A percentile compares a stretch with the other conserved stretches of the same genome.
Evolutionary conservation across 2,329 filamentous ascomycete species (phyloP).

Genomic region (Bertia moriformis): DNA sequence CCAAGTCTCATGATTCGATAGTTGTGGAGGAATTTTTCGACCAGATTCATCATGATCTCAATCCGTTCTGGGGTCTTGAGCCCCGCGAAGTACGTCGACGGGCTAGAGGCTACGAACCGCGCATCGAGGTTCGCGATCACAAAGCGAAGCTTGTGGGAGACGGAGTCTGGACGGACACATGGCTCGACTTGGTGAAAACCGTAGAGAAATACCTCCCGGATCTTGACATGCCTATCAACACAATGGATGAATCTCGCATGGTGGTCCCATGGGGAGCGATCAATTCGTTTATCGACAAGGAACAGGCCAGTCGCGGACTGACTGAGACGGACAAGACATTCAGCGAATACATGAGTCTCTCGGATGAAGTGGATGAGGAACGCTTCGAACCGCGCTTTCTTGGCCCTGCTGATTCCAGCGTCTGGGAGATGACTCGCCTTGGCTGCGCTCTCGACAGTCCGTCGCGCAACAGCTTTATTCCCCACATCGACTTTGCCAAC

Average conservation of each 20-base stretch:
- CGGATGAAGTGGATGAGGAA: conserved; percentile 5
- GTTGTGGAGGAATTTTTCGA: conserved; percentile 19
- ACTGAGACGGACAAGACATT: neutral
- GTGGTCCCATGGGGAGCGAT: conserved; percentile 16
- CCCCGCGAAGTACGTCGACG: conserved; percentile 12
- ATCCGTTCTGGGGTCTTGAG: conserved; percentile 19
- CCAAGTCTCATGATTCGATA: conserved; percentile 16
- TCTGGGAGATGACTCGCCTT: conserved; percentile 31
- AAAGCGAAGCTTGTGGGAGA: conserved; percentile 7
- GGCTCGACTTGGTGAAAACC: conserved; percentile 6
- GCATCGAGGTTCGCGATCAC: conserved; percentile 16
- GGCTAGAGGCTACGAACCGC: conserved; percentile 11
- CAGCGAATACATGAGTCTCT: conserved; percentile 13
- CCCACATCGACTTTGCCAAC: conserved; percentile 11
- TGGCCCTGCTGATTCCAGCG: conserved; percentile 23
- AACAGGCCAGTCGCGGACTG: neutral
- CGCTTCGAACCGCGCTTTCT: conserved; percentile 12
- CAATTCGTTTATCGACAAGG: neutral
- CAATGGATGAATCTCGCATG: conserved; percentile 33
- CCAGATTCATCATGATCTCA: conserved; percentile 18
- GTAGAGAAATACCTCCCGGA: conserved; percentile 26
- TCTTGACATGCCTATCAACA: conserved; percentile 38
- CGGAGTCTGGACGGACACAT: neutral
- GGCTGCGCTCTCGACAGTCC: conserved; percentile 33
- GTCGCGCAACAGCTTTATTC: conserved; percentile 20